Base-by-base conservation (phyloP, 2,329 filamentous ascomycete genomes). In the Aspergillus chevalieri region DNA sequence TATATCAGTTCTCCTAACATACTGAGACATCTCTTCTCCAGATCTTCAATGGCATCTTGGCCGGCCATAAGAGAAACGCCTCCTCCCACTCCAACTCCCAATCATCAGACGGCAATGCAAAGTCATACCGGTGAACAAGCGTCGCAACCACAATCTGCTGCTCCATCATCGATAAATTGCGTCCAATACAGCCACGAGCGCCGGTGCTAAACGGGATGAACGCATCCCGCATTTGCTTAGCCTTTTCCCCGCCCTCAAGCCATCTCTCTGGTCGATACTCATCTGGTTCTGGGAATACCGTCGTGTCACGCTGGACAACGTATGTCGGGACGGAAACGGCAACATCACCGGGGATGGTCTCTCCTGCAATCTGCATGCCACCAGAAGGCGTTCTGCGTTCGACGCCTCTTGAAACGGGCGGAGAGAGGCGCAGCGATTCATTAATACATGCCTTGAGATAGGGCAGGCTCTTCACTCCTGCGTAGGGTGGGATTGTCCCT, bases 91-190 rank as follows among this genome's bases (percentile, higher is more conserved):
- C 14, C 34, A 36, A 9, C 6, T 24, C 26, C 47, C 47, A 48
- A 14, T 39, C 24, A 14, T 38, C 15, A 9, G n/a, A 39, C 2
- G 42, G 19, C 9, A 44, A 15, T 3, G 39, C 26, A 19, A 49
- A 33, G 41, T 54, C 41, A 44, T 51, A 55, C 17, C 46, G 33
- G 24, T 49, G 48, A 12, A 49, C 46, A 7, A 53, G 34, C 2
- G 57, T 58, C 15, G 47, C 48, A 12, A 56, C 45, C 26, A 59
- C 24, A 38, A 55, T 49, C 36, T 57, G 56, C 36, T 56, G 46
- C 42, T 57, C 55, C 33, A 57, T 52, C 38, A 56, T 57, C 3
- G 58, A 49, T 17, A 61, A 44, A 39, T 56, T 57, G 14, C 54
- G 51, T n/a, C 58, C 57, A 24, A 59, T 47, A 28, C 57, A 61